Conservation (phyloP, 2,329 filamentous ascomycete genomes). For the Kalmusia sp. region DNA sequence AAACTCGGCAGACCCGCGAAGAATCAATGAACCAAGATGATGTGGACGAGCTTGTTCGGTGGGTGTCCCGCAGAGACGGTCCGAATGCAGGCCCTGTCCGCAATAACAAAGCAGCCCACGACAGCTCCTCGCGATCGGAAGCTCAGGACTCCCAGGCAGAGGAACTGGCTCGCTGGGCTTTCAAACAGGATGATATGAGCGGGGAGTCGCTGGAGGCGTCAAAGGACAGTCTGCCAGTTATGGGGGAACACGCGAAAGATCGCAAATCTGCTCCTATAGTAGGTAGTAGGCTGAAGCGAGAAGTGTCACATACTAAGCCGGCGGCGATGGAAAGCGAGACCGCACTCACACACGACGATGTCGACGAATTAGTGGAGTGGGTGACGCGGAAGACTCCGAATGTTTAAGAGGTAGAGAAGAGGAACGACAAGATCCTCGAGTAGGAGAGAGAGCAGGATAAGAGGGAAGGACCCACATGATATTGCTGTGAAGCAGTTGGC, state of each 20-base stretch:
- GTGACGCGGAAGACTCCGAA: constrained; percentile 13
- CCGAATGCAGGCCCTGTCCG: constrained; percentile 13
- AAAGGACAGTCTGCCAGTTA: neutral
- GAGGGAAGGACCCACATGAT: too few species aligned
- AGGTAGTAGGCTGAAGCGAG: constrained; percentile 1
- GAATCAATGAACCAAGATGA: constrained; percentile 25
- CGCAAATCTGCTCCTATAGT: neutral
- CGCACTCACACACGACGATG: constrained; percentile 19
- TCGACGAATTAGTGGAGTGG: constrained; percentile 25
- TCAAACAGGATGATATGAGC: constrained; percentile 15
- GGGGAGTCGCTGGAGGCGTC: constrained; percentile 15
- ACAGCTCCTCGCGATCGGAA: neutral
- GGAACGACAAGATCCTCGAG: neutral
- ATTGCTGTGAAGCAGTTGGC: too few species aligned
- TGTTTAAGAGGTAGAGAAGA: neutral
- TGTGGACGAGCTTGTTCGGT: constrained; percentile 34
- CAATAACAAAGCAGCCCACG: neutral
- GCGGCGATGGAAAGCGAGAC: constrained; percentile 9
- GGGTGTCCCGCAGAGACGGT: constrained; percentile 29
- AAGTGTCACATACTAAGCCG: constrained; percentile 6
- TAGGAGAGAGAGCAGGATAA: neutral
- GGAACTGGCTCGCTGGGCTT: constrained; percentile 12
- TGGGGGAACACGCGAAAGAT: neutral
- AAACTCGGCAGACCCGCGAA: neutral
- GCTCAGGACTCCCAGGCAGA: constrained; percentile 6